These are phyloP conservation scores for Pseudocercospora vitis DNA, from an alignment of 2,329 filamentous ascomycete genomes.

Conservation along the genomic window DNA sequence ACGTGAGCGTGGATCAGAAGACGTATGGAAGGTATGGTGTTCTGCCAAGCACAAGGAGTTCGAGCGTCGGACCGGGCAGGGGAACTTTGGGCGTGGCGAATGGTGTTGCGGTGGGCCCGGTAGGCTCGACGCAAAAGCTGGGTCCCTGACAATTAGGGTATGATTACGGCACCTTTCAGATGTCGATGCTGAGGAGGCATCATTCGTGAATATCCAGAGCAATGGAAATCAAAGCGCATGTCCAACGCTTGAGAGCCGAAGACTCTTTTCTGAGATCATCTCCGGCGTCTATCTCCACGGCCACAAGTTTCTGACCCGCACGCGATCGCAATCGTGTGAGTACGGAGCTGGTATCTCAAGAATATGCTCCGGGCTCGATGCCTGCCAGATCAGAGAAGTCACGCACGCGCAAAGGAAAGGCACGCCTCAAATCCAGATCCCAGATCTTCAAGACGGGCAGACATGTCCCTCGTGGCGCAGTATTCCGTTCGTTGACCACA, in stretches of 20 bases:
- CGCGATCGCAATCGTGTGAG: too few relatives aligned
- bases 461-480: too few relatives aligned
- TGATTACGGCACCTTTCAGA: slow-evolving; percentile 6
- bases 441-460: too few relatives aligned
- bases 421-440: too few relatives aligned
- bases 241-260: neutral
- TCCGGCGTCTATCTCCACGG: too few relatives aligned
- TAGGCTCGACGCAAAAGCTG: slow-evolving; percentile 66
- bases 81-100: slow-evolving; percentile 35
- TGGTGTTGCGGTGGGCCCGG: slow-evolving; percentile 57
- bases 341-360: too few relatives aligned
- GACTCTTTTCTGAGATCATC: neutral
- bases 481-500: too few relatives aligned
- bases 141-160: slow-evolving; percentile 56
- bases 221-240: too few relatives aligned
- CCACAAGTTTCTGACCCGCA: too few relatives aligned
- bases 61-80: slow-evolving; percentile 28
- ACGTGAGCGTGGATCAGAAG: slow-evolving; percentile 93
- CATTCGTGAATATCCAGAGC: slow-evolving; percentile 3
- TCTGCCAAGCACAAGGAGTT: slow-evolving; percentile 55
- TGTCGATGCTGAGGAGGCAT: slow-evolving; percentile 7
- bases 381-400: too few relatives aligned
- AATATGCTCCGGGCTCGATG: too few relatives aligned
- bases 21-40: slow-evolving; percentile 92
- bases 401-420: too few relatives aligned